Percentiles rank a stretch among this genome's conserved stretches.
Conservation (phyloP, 495 filamentous ascomycete species). For the Neurospora intermedia region DNA sequence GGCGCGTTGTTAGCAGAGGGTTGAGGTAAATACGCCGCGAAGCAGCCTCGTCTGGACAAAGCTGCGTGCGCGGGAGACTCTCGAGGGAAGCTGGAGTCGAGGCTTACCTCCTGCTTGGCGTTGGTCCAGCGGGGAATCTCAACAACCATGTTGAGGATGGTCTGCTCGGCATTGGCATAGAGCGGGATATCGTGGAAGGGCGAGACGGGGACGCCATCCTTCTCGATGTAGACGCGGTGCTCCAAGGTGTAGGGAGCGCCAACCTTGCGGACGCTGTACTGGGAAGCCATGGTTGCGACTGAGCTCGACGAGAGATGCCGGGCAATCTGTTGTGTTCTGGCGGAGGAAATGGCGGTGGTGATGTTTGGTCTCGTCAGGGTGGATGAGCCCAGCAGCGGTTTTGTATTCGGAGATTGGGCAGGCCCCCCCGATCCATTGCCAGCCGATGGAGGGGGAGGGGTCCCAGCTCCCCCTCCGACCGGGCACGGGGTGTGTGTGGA, state of each 20-base stretch:
- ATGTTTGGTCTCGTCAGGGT: slow-evolving; percentile 10
- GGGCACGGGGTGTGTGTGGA: not conserved
- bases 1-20: slow-evolving; percentile 7
- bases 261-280: slow-evolving; percentile 70
- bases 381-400: slow-evolving; percentile 10
- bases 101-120: slow-evolving; percentile 85
- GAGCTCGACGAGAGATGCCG: slow-evolving; percentile 37
- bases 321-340: slow-evolving; percentile 44
- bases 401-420: slow-evolving; percentile 8
- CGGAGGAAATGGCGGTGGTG: slow-evolving; percentile 10
- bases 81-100: slow-evolving; percentile 9
- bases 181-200: slow-evolving; percentile 98
- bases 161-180: slow-evolving; percentile 89
- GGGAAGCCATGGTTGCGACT: slow-evolving; percentile 40
- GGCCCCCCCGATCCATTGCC: slow-evolving; percentile 1
- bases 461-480: slow-evolving; percentile 3
- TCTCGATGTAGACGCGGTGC: slow-evolving; percentile 95
- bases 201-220: slow-evolving; percentile 86
- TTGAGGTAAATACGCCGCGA: not conserved
- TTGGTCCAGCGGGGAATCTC: slow-evolving; percentile 99
- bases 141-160: slow-evolving; percentile 96
- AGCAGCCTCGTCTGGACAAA: not conserved
- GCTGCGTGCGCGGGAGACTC: not conserved
- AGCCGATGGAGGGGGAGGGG: slow-evolving; percentile 31
- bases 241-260: slow-evolving; percentile 86